Percentiles rank a stretch among this genome's conserved stretches.
phyloP scores from a whole-genome alignment of 2,329 filamentous ascomycete genomes.

The Nothopassalora personata region DNA sequence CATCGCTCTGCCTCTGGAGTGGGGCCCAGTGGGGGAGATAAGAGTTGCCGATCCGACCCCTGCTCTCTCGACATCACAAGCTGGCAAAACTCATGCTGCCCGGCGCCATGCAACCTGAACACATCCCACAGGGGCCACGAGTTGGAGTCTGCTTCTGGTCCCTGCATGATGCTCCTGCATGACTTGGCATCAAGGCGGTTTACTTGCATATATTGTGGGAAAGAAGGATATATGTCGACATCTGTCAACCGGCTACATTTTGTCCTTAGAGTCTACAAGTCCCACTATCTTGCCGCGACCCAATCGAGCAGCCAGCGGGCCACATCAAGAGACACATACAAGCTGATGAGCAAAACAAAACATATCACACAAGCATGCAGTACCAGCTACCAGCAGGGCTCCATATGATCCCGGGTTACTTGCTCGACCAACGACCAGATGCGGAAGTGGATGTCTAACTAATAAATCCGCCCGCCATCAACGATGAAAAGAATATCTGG shows the following conservation, averaged over 20 bases:
- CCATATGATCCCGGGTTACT: slow-evolving; percentile 36
- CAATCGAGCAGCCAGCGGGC: no score
- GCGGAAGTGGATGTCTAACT: slow-evolving; percentile 43
- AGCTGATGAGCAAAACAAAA: background rate
- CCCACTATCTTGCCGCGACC: background rate
- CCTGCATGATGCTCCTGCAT: background rate
- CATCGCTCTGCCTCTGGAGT: background rate
- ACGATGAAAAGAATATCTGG: slow-evolving; percentile 51
- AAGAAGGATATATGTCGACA: background rate
- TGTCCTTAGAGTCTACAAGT: background rate
- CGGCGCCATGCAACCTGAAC: background rate
- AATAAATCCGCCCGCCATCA: slow-evolving; percentile 36
- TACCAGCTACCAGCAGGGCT: slow-evolving; percentile 35
- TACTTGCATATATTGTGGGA: background rate
- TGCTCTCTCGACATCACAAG: background rate
- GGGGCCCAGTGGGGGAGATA: no score
- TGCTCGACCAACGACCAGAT: slow-evolving; percentile 46
- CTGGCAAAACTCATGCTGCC: background rate
- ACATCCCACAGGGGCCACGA: background rate
- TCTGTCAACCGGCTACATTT: background rate
- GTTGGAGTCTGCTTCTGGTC: background rate
- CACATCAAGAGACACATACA: no score
- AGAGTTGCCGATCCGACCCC: background rate
- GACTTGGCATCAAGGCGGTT: background rate
- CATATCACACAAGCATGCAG: background rate